Percentiles rank a stretch among this genome's conserved stretches.
Evolutionary conservation across 73 alveolate species (phyloP).

Genomic region (Paramecium biaurelia): DNA sequence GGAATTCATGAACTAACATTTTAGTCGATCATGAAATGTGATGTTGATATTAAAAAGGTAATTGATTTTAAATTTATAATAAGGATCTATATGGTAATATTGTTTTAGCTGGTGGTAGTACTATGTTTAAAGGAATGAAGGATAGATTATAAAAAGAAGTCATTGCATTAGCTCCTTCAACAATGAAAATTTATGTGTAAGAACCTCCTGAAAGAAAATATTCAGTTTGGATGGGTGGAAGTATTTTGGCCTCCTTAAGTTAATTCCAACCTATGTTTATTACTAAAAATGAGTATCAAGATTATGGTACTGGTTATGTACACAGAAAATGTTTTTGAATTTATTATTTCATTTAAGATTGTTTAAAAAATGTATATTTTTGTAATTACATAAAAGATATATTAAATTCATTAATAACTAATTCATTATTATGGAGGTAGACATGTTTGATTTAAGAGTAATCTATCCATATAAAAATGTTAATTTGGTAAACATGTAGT

Average conservation of each 20-base stretch:
- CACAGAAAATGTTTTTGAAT: slow-evolving; percentile 90
- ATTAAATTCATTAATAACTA: neutral
- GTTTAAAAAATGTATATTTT: neutral
- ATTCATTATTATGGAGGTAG: neutral
- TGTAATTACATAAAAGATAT: neutral
- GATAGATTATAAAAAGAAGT: slow-evolving; percentile 82
- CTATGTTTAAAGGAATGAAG: slow-evolving; percentile 83
- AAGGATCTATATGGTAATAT: slow-evolving; percentile 76
- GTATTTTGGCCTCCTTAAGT: slow-evolving; percentile 68
- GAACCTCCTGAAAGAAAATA: slow-evolving; percentile 86
- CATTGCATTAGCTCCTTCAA: slow-evolving; percentile 76
- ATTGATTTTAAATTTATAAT: neutral
- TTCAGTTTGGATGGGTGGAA: slow-evolving; percentile 90
- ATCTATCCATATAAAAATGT: neutral
- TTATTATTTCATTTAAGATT: neutral
- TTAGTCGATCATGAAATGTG: slow-evolving; percentile 92
- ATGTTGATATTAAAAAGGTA: slow-evolving; percentile 86
- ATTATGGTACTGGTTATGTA: slow-evolving; percentile 81
- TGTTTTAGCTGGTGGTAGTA: slow-evolving; percentile 86
- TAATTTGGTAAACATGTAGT: neutral
- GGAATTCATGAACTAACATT: slow-evolving; percentile 90
- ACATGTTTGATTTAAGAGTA: neutral
- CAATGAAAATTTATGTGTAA: slow-evolving; percentile 73
- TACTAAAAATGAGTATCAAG: slow-evolving; percentile 81
- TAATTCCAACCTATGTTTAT: slow-evolving; percentile 74